Evolutionary conservation across 2,329 filamentous ascomycete genomes (phyloP).

Genomic region (Sporothrix protearum): DNA sequence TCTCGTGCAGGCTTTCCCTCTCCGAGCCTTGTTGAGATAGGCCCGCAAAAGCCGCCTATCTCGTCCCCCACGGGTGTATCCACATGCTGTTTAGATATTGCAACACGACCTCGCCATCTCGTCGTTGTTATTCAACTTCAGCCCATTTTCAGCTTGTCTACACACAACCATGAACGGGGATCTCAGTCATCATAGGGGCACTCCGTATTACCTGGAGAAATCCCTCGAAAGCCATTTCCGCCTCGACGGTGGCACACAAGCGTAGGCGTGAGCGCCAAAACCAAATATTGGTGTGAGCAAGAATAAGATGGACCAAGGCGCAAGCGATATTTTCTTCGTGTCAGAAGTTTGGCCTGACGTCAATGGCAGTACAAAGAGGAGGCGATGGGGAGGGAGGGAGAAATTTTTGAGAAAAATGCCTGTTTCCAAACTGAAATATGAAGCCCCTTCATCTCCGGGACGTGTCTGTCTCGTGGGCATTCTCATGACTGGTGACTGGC

Average conservation of each 20-base stretch:
- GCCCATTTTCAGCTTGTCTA: background rate
- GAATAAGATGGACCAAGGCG: background rate
- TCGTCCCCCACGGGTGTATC: background rate
- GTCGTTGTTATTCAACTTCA: background rate
- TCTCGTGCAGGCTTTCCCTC: background rate
- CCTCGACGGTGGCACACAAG: background rate
- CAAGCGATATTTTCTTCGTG: background rate
- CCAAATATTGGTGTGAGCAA: background rate
- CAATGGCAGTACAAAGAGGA: conserved; percentile 2
- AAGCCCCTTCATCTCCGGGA: background rate
- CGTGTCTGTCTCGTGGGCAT: background rate
- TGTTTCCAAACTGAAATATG: background rate
- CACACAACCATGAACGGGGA: background rate
- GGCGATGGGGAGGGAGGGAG: background rate
- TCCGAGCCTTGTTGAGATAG: background rate
- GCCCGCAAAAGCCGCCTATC: background rate
- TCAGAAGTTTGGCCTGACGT: background rate
- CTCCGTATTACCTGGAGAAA: background rate
- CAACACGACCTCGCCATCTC: background rate
- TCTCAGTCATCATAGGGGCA: background rate
- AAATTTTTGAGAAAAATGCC: background rate
- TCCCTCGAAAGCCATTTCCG: background rate
- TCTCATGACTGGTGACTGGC: background rate
- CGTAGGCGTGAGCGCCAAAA: too few species aligned
- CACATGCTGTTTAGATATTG: background rate